Conservation (phyloP, 1,139 yeast species). For the Lodderomyces margitis region DNA sequence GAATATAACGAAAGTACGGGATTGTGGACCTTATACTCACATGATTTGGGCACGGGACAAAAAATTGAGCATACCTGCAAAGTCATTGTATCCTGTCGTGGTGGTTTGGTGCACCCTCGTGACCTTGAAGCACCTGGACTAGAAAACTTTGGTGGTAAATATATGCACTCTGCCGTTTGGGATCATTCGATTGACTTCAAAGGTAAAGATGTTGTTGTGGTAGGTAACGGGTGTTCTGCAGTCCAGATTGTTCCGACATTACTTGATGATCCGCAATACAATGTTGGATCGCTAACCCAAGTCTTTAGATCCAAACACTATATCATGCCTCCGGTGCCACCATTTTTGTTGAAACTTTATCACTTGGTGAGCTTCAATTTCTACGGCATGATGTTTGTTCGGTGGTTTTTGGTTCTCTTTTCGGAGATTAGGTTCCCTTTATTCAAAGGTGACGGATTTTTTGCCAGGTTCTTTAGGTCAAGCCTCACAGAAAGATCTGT, state of each 20-base stretch:
- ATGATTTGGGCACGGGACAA: constrained; percentile 35
- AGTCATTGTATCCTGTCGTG: constrained; percentile 33
- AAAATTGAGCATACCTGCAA: constrained; percentile 26
- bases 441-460: constrained; percentile 30
- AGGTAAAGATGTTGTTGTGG: constrained; percentile 33
- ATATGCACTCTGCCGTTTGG: constrained; percentile 51
- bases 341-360: constrained; percentile 22
- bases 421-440: constrained; percentile 40
- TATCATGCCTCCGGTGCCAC: constrained; percentile 41
- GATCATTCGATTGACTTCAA: constrained; percentile 39
- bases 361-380: constrained; percentile 25
- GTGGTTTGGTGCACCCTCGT: constrained; percentile 39
- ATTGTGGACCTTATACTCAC: constrained; percentile 36
- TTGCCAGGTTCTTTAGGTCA: constrained; percentile 28
- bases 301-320: constrained; percentile 38
- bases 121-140: constrained; percentile 35
- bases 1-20: constrained; percentile 31
- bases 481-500: constrained; percentile 20
- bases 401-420: constrained; percentile 26
- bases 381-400: constrained; percentile 26
- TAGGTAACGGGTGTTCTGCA: constrained; percentile 49
- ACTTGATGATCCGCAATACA: constrained; percentile 22
- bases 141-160: constrained; percentile 42
- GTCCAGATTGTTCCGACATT: constrained; percentile 40
- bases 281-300: constrained; percentile 33